These are phyloP conservation scores for Corinectria fuckeliana DNA, from an alignment of 2,329 filamentous ascomycete genomes.

Conservation along the genomic window DNA sequence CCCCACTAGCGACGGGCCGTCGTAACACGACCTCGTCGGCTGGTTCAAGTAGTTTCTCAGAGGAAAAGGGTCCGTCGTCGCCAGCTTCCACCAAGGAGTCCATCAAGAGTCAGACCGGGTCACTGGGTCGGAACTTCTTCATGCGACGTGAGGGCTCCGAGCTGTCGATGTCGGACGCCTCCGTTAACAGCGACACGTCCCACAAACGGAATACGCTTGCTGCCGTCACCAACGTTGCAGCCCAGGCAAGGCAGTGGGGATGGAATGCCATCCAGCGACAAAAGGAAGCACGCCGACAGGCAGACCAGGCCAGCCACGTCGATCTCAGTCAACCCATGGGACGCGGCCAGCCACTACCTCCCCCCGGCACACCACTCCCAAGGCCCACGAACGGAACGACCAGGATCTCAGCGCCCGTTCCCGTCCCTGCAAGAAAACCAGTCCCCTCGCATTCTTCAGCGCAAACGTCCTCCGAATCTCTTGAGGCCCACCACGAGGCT, in stretches of 20 bases:
- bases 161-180: conserved; percentile 45
- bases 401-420: conserved; percentile 59
- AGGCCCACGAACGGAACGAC: conserved; percentile 65
- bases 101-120: conserved; percentile 49
- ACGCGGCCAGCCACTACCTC: conserved; percentile 80
- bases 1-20: conserved; percentile 37
- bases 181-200: conserved; percentile 40
- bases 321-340: conserved; percentile 75
- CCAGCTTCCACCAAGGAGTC: conserved; percentile 45
- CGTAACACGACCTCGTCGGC: conserved; percentile 49
- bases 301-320: conserved; percentile 44
- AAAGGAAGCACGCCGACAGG: conserved; percentile 49
- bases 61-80: conserved; percentile 38
- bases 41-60: conserved; percentile 38
- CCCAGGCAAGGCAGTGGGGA: conserved; percentile 64
- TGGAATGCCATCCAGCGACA: conserved; percentile 62
- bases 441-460: conserved; percentile 51
- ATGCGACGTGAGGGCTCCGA: conserved; percentile 47
- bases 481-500: conserved; percentile 33
- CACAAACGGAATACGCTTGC: conserved; percentile 59
- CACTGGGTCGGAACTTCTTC: conserved; percentile 50
- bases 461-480: conserved; percentile 22
- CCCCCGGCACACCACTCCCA: conserved; percentile 80
- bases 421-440: conserved; percentile 70
- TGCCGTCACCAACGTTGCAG: conserved; percentile 62